Evolutionary conservation across 106 monocot species (phyloP).

Genomic region (Dioscorea dumetorum): DNA sequence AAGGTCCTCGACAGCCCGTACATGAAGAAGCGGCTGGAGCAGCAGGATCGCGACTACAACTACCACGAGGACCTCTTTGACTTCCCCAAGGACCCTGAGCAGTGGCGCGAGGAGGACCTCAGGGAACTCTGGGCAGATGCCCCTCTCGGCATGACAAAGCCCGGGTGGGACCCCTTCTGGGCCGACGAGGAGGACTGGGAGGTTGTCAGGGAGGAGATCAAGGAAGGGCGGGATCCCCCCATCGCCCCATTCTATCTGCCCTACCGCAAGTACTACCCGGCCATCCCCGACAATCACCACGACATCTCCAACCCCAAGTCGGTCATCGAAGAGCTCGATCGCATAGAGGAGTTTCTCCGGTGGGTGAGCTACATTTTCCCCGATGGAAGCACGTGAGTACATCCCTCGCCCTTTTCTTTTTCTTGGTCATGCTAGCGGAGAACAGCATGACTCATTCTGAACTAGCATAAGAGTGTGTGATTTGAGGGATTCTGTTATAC

Average conservation of each 20-base stretch:
- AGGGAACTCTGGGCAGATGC: conserved; percentile 73
- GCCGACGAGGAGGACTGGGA: conserved; percentile 75
- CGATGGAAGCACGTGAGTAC: conserved; percentile 66
- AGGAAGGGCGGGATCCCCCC: conserved; percentile 37
- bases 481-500: too few relatives aligned
- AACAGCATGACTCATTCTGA: too few relatives aligned
- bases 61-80: conserved; percentile 65
- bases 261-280: conserved; percentile 53
- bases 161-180: conserved; percentile 75
- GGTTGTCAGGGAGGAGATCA: conserved; percentile 24
- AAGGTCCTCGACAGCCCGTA: conserved; percentile 36
- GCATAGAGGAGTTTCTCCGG: conserved; percentile 76
- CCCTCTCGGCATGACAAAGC: conserved; percentile 30
- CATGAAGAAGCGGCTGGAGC: conserved; percentile 20
- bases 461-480: too few relatives aligned
- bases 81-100: conserved; percentile 73
- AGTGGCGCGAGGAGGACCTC: conserved; percentile 75
- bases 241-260: conserved; percentile 75
- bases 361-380: conserved; percentile 78
- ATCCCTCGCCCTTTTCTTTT: neutral
- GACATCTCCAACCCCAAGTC: conserved; percentile 66
- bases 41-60: conserved; percentile 23
- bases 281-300: conserved; percentile 62
- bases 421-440: too few relatives aligned
- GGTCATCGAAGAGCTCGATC: conserved; percentile 81